Base-by-base conservation (phyloP, 2,329 filamentous ascomycete genomes). In the Aspergillus fischeri region DNA sequence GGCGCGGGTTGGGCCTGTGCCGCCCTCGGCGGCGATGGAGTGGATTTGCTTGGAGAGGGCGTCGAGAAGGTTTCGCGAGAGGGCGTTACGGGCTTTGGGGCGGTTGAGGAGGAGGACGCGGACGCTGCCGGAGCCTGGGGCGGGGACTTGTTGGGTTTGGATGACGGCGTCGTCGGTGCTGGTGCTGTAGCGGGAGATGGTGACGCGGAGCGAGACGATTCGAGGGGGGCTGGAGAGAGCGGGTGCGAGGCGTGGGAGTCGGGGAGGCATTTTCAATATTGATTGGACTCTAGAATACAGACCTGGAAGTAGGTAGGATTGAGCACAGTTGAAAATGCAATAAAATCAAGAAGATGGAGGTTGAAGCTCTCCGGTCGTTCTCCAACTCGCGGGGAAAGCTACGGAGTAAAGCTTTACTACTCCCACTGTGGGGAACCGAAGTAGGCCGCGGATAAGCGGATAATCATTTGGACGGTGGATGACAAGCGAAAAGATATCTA, bases 91-190 rank as follows among this genome's bases (percentile, higher is more conserved):
- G 38, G 92, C 88, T 8, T 83, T 75, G 0, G 92, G 92, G 3
- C 92, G 84, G 77, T 97, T 94, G 64, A 99, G 83, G 60, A 93
- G 88, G 56, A 97, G 85, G 63, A 97, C 83, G 58, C 91, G 88
- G 75, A 97, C 94, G 77, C 88, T 89, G 63, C 93, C 94, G 20
- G 85, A 85, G 69, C 88, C 85, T 0, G 91, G 87, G 2, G 92
- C 90, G 47, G 90, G 88, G 51, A 96, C 77, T 73, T 88, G 86
- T 59, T 85, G 87, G 63, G 90, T 83, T 69, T 87, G 86, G 75
- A 96, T 75, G 52, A 76, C 68, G 8, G 69, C 67, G 47, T 73
- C 67, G 48, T 71, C 66, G 47, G 67, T 56, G 57, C 57, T 68
- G 53, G 70, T 73, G 63, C 72, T 73, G 58, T 68, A 69, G 51